Evolutionary conservation across 179 eudicot genomes (phyloP).

Genomic region (Camellia oleifera): DNA sequence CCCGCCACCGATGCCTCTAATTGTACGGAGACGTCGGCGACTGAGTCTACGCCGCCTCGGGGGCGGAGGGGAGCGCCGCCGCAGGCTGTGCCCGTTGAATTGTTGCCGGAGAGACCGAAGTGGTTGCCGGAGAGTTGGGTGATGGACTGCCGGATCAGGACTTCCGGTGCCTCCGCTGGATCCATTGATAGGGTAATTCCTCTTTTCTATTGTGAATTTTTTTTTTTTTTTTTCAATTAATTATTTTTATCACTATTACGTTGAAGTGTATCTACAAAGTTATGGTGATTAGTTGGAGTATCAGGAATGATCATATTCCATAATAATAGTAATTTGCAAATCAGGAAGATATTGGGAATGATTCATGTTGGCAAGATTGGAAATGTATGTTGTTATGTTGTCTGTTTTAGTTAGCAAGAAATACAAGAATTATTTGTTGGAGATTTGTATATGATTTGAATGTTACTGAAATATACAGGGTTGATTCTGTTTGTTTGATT

Average conservation of each 20-base stretch:
- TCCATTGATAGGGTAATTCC: conserved; percentile 41
- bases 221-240: neutral
- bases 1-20: neutral
- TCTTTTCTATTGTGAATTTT: neutral
- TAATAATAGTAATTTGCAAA: neutral
- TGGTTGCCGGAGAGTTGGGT: conserved; percentile 53
- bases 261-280: neutral
- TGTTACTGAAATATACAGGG: neutral
- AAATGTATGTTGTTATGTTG: no score
- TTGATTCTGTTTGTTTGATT: neutral
- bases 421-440: neutral
- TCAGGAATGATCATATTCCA: neutral
- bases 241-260: neutral
- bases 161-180: conserved; percentile 54
- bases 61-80: neutral
- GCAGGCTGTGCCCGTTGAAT: neutral
- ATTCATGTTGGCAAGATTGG: neutral
- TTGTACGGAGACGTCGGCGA: neutral
- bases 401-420: neutral
- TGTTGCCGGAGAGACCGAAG: conserved; percentile 23
- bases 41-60: neutral
- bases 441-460: neutral
- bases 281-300: neutral
- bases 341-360: neutral
- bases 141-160: conserved; percentile 22